Conservation (phyloP, 805 yeast species). For the Myxozyma udenii region DNA sequence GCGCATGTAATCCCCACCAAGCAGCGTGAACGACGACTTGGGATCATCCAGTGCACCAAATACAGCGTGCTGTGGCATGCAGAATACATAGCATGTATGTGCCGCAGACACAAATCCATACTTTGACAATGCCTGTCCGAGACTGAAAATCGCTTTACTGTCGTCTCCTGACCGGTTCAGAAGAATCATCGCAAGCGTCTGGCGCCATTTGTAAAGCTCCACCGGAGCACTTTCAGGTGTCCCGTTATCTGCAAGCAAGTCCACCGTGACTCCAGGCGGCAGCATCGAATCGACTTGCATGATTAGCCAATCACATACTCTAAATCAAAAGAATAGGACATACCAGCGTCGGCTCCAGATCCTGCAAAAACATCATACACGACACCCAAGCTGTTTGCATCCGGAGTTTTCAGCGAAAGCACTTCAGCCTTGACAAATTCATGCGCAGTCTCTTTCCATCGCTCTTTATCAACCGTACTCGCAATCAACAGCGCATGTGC, state of each 20-base stretch:
- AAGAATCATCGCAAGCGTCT: conserved; percentile 35
- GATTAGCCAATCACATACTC: background rate
- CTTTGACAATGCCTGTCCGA: conserved; percentile 41
- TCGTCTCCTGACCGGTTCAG: conserved; percentile 34
- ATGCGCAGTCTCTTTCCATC: conserved; percentile 56
- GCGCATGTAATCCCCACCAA: conserved; percentile 33
- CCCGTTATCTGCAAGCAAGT: conserved; percentile 8
- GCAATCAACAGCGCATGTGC: conserved; percentile 73
- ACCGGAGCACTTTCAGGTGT: conserved; percentile 9
- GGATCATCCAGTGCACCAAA: conserved; percentile 35
- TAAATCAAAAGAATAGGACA: conserved; percentile 38
- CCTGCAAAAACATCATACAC: conserved; percentile 66
- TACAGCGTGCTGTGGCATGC: conserved; percentile 25
- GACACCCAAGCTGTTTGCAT: conserved; percentile 48
- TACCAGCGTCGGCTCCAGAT: conserved; percentile 52
- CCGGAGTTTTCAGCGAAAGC: conserved; percentile 40
- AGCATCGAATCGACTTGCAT: conserved; percentile 20
- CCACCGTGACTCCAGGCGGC: conserved; percentile 18
- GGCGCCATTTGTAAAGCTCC: conserved; percentile 35
- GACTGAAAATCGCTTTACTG: conserved; percentile 34
- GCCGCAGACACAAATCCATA: conserved; percentile 44
- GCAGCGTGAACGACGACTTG: conserved; percentile 27
- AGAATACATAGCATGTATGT: conserved; percentile 42
- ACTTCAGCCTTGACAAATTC: conserved; percentile 53
- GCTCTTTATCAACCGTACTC: conserved; percentile 58